Conservation (phyloP, 257 asterid genomes). For the Eucommia ulmoides region DNA sequence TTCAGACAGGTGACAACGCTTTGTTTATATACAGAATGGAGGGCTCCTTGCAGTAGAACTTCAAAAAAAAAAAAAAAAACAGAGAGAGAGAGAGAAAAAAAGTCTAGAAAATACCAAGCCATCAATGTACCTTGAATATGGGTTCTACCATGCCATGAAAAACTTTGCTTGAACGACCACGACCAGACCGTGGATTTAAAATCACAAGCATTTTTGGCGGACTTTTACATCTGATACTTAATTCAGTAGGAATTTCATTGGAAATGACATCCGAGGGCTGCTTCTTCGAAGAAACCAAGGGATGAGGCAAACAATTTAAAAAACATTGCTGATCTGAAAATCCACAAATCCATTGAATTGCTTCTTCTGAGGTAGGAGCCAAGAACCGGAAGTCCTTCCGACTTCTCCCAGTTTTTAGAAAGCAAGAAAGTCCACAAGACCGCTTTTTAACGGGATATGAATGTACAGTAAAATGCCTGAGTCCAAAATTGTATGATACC, state of each 20-base stretch:
- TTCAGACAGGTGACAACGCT: not conserved
- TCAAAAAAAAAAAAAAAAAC: too few relatives aligned
- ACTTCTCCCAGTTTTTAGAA: constrained; percentile 51
- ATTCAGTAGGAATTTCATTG: constrained; percentile 78
- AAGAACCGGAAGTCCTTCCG: constrained; percentile 78
- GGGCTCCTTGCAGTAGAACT: not conserved
- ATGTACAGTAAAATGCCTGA: constrained; percentile 83
- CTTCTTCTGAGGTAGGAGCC: constrained; percentile 74
- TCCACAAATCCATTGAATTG: constrained; percentile 88
- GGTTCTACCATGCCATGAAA: constrained; percentile 85
- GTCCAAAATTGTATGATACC: constrained; percentile 84
- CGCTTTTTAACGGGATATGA: constrained; percentile 65
- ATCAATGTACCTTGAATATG: constrained; percentile 60
- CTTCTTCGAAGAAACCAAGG: constrained; percentile 64
- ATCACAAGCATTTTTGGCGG: constrained; percentile 91
- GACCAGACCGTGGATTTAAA: constrained; percentile 93
- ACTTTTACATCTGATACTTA: constrained; percentile 69
- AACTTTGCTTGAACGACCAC: constrained; percentile 94
- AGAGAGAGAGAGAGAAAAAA: too few relatives aligned
- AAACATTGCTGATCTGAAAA: constrained; percentile 97
- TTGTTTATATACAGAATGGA: not conserved
- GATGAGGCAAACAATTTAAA: constrained; percentile 89
- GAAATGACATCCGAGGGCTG: constrained; percentile 45
- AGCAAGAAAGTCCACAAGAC: constrained; percentile 41
- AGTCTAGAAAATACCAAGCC: constrained; percentile 1